Base-by-base conservation (phyloP, 331 rosid genomes). In the Phaseolus coccineus region DNA sequence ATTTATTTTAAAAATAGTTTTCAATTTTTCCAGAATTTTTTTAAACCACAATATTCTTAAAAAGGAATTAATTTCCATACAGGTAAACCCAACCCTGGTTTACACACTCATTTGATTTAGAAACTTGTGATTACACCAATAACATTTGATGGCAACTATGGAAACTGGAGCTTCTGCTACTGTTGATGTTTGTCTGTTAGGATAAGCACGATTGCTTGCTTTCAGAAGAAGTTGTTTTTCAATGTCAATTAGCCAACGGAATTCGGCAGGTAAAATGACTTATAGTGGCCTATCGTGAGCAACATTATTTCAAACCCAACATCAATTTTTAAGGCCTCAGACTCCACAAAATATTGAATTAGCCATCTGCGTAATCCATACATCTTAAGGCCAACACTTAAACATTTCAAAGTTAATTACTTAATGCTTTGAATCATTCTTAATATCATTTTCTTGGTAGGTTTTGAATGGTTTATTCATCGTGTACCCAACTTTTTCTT, bases 401-500 rank as follows among this genome's bases (percentile, higher is more conserved):
- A 8, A 70, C 57, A 59, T 44, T 39, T 65, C 13, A 64, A 44
- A 50, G 46, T 51, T 53, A 3, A 42, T 35, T 66, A 6, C 69
- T 47, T 61, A 58, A 10, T 83, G 78, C 84, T 81, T 89, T 82
- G 87, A 86, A 84, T 86, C 79, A 85, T 74, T 69, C 82, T 85
- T 75, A 22, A 73, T 83, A 67, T 92, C 96, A n/a, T 77, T 90
- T 87, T 92, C 92, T 82, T 44, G 92, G 94, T 89, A 89, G 98
- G 98, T 94, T 82, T 87, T 80, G 93, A 91, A 80, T 62, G 78
- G 53, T 73, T 65, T 52, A 37, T 73, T 46, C 15, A 67, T 82
- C 82, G 6, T 27, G 25, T 53, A 61, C 69, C 79, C 61, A 85
- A 64, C 90, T 87, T 94, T 90, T 94, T 90, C 94, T 88, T 86